Evolutionary conservation across 495 filamentous ascomycete genomes (phyloP), one percentile per base, ranked within the genome.

Genomic region (Talaromyces wortmannii): DNA sequence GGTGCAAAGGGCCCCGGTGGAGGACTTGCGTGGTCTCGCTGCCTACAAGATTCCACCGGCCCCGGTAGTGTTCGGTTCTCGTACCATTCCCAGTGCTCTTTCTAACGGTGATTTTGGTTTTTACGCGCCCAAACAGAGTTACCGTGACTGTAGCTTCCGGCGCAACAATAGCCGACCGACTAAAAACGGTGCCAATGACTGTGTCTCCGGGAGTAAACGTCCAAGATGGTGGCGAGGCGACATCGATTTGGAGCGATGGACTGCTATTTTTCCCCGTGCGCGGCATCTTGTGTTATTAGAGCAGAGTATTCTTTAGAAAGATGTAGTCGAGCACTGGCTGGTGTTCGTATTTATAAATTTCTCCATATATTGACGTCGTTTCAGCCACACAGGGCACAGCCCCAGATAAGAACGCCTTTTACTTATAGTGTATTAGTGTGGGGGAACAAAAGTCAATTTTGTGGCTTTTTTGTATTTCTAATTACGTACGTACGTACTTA

Each of bases 181-280:
- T 48, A 11, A 58, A 32, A 6, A 62, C 40, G 33, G 42, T 62
- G 29, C 62, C 59, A 32, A 64, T 62, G 50, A 64, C 56, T 10
- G 57, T 62, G 42, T 62, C 59, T 5, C 62, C 59, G 4, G 59
- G 31, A 30, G 44, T 32, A 51, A 51, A 62, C 1, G 42, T 50
- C 62, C 62, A 62, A 32, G 52, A 31, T 32, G 50, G 45, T 1
- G 57, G 62, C 0, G 55, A 48, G 7, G 60, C 59, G 11, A 64
- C 12, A 33, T 60, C 52, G 12, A 64, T 50, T n/a, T 53, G 5
- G 8, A 40, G 36, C 5, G 36, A 40, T 5, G 36, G 8, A 13
- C 36, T 40, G 8, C 36, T 13, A 40, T 10, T 40, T 40, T 40
- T 40, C 1, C 5, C 2, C 2, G 36, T 40, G 36, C 36, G 36